phyloP scores from a whole-genome alignment of 2,329 filamentous ascomycete species.

The Venturia effusa region DNA sequence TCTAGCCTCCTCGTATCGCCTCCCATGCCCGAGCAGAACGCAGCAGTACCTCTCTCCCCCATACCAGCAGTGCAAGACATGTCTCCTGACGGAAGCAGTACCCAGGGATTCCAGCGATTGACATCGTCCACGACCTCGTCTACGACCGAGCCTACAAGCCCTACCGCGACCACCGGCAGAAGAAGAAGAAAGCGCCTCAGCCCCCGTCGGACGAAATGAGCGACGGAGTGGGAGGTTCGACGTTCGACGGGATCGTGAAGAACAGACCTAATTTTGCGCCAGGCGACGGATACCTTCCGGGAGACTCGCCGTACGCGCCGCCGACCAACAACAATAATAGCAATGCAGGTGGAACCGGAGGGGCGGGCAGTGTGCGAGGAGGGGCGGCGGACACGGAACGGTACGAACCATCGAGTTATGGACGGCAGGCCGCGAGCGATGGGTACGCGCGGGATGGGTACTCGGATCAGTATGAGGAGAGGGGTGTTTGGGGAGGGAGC shows the following conservation, averaged over 20 bases:
- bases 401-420: slow-evolving; percentile 4
- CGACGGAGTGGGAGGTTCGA: neutral
- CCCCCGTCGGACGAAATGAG: neutral
- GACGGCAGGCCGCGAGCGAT: slow-evolving; percentile 4
- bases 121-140: neutral
- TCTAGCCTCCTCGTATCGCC: neutral
- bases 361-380: neutral
- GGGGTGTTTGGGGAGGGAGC: neutral
- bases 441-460: slow-evolving; percentile 5
- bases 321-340: no score
- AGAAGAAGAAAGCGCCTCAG: neutral
- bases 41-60: neutral
- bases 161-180: neutral
- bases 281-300: slow-evolving; percentile 1
- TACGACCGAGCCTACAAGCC: slow-evolving; percentile 6
- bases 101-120: neutral
- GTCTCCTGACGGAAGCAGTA: neutral
- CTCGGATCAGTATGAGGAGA: slow-evolving; percentile 2
- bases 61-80: neutral
- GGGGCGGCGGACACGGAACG: slow-evolving; percentile 5
- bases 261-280: neutral
- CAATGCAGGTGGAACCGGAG: no score
- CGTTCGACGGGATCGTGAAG: neutral
- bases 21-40: neutral
- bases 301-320: neutral